phyloP scores from a whole-genome alignment of 2,329 filamentous ascomycete genomes.

The Colletotrichum sp. region DNA sequence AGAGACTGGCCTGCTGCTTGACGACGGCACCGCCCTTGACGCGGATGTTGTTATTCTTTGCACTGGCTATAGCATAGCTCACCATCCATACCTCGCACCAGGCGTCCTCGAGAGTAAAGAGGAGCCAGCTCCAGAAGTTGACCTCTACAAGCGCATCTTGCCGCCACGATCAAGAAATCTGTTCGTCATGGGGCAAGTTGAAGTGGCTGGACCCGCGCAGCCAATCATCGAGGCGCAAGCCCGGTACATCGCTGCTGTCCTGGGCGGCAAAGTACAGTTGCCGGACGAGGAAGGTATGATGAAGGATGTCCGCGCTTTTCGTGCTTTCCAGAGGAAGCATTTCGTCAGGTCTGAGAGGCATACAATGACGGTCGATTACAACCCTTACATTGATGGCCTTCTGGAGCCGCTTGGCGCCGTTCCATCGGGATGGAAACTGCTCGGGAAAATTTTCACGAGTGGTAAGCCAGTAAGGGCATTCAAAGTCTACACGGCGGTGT shows the following conservation, averaged over 20 bases:
- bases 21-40: constrained; percentile 41
- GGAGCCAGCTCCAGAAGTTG: constrained; percentile 27
- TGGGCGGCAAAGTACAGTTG: constrained; percentile 29
- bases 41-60: constrained; percentile 54
- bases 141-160: constrained; percentile 36
- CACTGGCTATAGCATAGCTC: constrained; percentile 45
- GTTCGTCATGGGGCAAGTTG: constrained; percentile 37
- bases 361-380: constrained; percentile 28
- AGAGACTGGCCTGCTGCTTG: constrained; percentile 39
- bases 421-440: constrained; percentile 32
- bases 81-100: constrained; percentile 31
- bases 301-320: constrained; percentile 27
- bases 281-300: constrained; percentile 31
- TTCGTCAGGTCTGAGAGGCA: constrained; percentile 38
- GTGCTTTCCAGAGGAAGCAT: constrained; percentile 28
- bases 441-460: constrained; percentile 27
- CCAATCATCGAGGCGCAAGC: constrained; percentile 38
- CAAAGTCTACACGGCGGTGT: constrained; percentile 34
- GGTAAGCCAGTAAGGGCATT: constrained; percentile 30
- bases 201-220: constrained; percentile 34
- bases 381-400: constrained; percentile 37
- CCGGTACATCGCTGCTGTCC: constrained; percentile 33
- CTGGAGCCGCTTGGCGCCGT: constrained; percentile 35
- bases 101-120: constrained; percentile 26
- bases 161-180: constrained; percentile 34